These are phyloP conservation scores for Pharnaceum exiguum DNA, from an alignment of 148 eudicot species.

Conservation along the genomic window DNA sequence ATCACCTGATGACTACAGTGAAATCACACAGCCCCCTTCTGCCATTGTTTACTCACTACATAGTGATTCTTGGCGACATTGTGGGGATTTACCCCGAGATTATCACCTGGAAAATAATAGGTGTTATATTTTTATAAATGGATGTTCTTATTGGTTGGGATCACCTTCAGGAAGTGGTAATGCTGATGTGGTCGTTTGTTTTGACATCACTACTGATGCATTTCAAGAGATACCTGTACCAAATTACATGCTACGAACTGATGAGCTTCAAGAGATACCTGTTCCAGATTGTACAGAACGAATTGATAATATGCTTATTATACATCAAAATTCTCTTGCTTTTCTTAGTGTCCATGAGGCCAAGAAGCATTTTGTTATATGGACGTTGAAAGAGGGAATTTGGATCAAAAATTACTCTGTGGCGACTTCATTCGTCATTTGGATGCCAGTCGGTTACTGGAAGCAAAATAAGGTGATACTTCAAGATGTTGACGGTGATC, in stretches of 20 bases:
- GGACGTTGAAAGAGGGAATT: conserved; percentile 6
- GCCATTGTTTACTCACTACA: conserved; percentile 1
- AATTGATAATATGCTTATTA: not conserved
- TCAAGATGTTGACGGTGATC: not conserved
- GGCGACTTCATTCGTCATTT: not conserved
- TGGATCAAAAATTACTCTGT: conserved; percentile 16
- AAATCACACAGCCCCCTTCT: not conserved
- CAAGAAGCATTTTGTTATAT: not conserved
- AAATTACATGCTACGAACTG: not conserved
- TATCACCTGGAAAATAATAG: not conserved
- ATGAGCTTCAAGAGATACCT: conserved; percentile 9
- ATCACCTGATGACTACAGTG: not conserved
- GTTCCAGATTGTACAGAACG: conserved; percentile 2
- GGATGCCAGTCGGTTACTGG: conserved; percentile 4
- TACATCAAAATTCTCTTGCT: conserved; percentile 6
- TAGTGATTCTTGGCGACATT: not conserved
- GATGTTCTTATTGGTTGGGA: conserved; percentile 1
- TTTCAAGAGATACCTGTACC: conserved; percentile 13
- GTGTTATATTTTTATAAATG: not conserved
- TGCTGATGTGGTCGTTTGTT: not conserved
- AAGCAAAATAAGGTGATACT: conserved; percentile 1
- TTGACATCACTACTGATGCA: conserved; percentile 8
- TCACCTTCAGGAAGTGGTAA: not conserved
- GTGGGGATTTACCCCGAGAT: not conserved
- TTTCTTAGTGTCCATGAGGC: not conserved